These are phyloP conservation scores for Trichosanthes truncata DNA, from an alignment of 306 rosid species.

Conservation along the genomic window DNA sequence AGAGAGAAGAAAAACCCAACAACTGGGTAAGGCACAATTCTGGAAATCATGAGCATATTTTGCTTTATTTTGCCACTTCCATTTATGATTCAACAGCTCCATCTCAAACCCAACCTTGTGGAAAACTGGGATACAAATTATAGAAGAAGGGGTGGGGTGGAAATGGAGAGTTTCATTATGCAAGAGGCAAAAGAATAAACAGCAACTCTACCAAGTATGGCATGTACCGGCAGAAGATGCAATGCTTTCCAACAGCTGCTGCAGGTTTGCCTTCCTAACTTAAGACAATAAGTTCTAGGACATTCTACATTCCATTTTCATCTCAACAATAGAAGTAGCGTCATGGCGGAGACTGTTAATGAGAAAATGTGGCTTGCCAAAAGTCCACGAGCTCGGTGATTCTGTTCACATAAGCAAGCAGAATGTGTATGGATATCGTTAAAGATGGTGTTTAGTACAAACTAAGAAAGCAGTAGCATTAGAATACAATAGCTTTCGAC, in stretches of 20 bases:
- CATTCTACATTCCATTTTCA: neutral
- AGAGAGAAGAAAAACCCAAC: neutral
- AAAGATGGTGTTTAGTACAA: neutral
- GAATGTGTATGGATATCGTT: neutral
- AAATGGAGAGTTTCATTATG: slow-evolving; percentile 3
- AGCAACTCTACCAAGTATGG: slow-evolving; percentile 1
- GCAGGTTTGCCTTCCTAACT: neutral
- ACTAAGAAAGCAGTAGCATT: neutral
- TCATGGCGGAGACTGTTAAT: neutral
- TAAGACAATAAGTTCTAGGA: neutral
- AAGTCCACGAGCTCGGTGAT: neutral
- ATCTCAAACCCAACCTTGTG: neutral
- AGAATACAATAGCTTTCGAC: neutral
- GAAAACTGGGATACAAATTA: slow-evolving; percentile 6
- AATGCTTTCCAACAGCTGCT: slow-evolving; percentile 1
- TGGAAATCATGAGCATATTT: neutral
- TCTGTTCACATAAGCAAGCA: slow-evolving; percentile 2
- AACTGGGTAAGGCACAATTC: neutral
- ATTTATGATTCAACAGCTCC: neutral
- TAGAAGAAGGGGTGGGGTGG: neutral
- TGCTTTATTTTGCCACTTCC: slow-evolving; percentile 7
- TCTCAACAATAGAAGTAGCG: neutral
- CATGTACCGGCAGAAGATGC: neutral
- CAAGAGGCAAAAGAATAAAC: slow-evolving; percentile 7
- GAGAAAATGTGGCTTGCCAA: neutral